Evolutionary conservation across 805 yeast species (phyloP), one percentile per base, ranked within the genome.

Genomic region (Saturnispora quitensis): DNA sequence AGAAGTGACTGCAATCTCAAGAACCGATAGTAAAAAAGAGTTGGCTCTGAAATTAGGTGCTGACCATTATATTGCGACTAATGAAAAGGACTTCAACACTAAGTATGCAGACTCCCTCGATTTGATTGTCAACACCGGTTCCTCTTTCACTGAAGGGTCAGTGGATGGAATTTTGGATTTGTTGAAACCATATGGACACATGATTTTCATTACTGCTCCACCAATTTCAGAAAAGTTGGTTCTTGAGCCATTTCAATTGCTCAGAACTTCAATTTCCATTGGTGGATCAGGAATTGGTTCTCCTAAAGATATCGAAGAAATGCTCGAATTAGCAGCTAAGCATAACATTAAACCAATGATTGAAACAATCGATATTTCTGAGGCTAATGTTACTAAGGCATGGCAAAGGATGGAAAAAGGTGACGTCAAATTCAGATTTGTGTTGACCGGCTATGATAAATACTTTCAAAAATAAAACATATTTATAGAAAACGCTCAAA

Each of bases 1-100:
- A 27, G 74, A 78, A 54, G 84, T 80, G 24, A 70, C 73, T 48
- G 83, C 81, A 2, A 71, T 80, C 59, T 78, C 84, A 17, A 70
- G 84, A 66, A 65, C 73, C 18, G 60, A 65, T 13, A 57, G 73
- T 42, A 80, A 80, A 67, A 74, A 69, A 59, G 75, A 69, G 45
- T 74, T 76, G 54, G 76, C 83, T 18, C 7, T 64, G 24, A 60
- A 70, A 52, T 67, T 80, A 62, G 84, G 84, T 52, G 82, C 82
- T 28, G 73, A 74, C 54, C 71, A 68, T 13, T 78, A 72, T 60
- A 60, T 80, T 57, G 82, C 86, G 28, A 80, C 85, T 10, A 67
- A 65, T 40, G 82, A 76, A 57, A 53, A 65, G 58, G 63, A 70
- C 48, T 78, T 80, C 78, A 56, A 57, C 10, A 52, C 45, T 5